Evolutionary conservation across 2,329 filamentous ascomycete genomes (phyloP), one percentile per base, ranked within the genome.

Genomic region (Colletotrichum sp.): DNA sequence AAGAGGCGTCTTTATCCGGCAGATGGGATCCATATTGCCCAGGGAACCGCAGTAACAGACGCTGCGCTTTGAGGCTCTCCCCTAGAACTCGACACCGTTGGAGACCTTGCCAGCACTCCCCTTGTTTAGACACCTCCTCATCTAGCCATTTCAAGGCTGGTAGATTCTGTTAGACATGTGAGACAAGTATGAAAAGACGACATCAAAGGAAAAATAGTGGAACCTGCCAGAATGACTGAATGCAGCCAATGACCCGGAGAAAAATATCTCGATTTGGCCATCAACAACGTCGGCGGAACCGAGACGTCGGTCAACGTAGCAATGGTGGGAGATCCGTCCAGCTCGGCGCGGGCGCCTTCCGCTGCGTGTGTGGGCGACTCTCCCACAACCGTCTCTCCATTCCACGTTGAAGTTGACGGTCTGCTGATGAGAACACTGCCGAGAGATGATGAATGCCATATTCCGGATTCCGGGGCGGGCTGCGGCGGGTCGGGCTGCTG

Each of bases 121-220:
- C 80, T 24, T 78, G 79, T 67, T 80, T 81, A 32, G 83, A 80
- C 32, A 77, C 77, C n/a, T 78, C 70, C 21, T 79, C 67, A 32
- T 75, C 77, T 6, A 83, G 75, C 4, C 86, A 82, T 57, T 90
- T 87, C 12, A 90, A 80, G 18, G 84, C 79, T 15, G 87, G 80
- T 62, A 90, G 81, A 6, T 91, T 80, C 66, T 88, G 86, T 13
- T 6, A 16, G 80, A 80, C 59, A 88, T 82, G 87, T 88, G 49
- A 36, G 30, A 66, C 44, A 13, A 4, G 3, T 21, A 49, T 13
- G 55, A 59, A 59, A 10, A 59, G 36, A 77, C 8, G 15, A 4
- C 4, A 34, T 57, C 18, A 8, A 30, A 67, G 18, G 9, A 21
- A 6, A 24, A 57, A 32, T 79, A 70, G 30, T 78, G 72, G 39